phyloP scores from a whole-genome alignment of 345 rosid genomes.

The Arabidopsis suecica region DNA sequence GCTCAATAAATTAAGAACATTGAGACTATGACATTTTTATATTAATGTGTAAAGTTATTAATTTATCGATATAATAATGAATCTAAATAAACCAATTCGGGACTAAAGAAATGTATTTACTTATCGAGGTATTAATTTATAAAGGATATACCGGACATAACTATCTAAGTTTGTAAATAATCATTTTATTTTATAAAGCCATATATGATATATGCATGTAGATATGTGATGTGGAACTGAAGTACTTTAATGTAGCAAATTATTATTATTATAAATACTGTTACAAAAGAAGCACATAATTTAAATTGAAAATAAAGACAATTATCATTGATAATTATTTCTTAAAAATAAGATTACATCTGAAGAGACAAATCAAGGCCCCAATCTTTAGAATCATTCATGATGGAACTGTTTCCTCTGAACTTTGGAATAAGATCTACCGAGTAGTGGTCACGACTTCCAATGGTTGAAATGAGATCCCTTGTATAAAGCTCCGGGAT shows the following conservation, averaged over 20 bases:
- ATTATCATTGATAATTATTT: neutral
- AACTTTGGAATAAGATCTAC: conserved; percentile 1
- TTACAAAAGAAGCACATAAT: conserved; percentile 15
- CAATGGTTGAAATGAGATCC: conserved; percentile 41
- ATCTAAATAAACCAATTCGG: no score
- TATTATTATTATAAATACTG: conserved; percentile 8
- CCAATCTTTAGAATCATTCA: conserved; percentile 6
- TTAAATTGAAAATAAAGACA: neutral
- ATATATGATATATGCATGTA: neutral
- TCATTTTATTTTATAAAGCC: neutral
- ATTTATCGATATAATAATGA: no score
- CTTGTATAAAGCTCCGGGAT: conserved; percentile 27
- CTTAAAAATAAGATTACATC: conserved; percentile 9
- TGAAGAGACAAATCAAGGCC: conserved; percentile 31
- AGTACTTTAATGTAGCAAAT: neutral
- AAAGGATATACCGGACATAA: no score
- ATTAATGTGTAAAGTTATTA: no score
- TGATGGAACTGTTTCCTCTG: neutral
- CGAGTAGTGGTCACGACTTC: conserved; percentile 6
- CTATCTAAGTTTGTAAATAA: neutral
- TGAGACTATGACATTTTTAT: no score
- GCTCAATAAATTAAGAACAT: no score
- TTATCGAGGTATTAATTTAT: neutral
- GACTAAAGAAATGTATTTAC: neutral
- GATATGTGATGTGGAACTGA: neutral